Evolutionary conservation across 2,329 filamentous ascomycete species (phyloP), one percentile per base, ranked within the genome.

Genomic region (Davidsoniella neocaledoniae): DNA sequence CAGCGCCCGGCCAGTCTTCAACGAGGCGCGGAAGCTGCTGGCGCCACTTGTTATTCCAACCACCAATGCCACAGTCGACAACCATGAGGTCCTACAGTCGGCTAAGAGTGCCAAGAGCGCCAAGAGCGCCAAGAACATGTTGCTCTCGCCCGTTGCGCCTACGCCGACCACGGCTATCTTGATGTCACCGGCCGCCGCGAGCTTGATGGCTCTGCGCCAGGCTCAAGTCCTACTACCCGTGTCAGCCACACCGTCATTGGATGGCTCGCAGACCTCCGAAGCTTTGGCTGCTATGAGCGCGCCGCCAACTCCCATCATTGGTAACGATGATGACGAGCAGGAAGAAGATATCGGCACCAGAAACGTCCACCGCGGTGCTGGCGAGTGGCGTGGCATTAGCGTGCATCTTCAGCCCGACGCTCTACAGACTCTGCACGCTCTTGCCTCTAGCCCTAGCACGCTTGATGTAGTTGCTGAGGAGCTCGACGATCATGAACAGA

Each of bases 261-360:
- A 94, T 65, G 88, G 87, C 19, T 94, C 86, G 64, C 67, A 91
- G 58, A 83, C 79, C 7, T 94, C 88, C 2, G 88, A 95, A 60
- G 87, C 94, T 61, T 74, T 93, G 63, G 85, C 86, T 1, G 75
- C 74, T 48, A 74, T 87, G 62, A 94, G 86, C 59, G 86, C 86
- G 45, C 87, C 90, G 4, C 78, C 84, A 9, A 95, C 88, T 0
- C 88, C 88, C 12, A 73, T 90, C 53, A 72, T 85, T 55, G 76
- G 71, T 14, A 67, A 70, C 51, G 67, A 70, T 19, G 71, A 76
- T 26, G 67, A 68, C 8, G 68, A 71, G 36, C 66, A 71, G 16
- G 74, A 76, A 12, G 29, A 33, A 33, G 29, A 33, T 12, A 12
- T 33, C 29, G 8, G 29, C 12, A 2, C 12, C 12, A 10, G 29